Evolutionary conservation across 1,284 basidiomycete genomes (phyloP), one percentile per base, ranked within the genome.

Genomic region (Tremellales sp.): DNA sequence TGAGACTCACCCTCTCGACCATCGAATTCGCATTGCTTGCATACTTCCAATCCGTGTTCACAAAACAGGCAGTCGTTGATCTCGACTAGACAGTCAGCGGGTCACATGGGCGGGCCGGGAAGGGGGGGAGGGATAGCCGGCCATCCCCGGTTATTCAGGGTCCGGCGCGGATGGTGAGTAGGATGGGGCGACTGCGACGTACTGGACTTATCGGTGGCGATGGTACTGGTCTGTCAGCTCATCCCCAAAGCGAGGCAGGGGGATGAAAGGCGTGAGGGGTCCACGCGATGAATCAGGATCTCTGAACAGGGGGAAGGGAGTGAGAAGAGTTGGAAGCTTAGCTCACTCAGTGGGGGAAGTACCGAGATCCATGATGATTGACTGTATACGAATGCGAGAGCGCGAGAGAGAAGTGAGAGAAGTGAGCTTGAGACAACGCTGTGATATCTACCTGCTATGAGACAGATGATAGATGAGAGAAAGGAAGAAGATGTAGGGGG

Each of bases 31-130:
- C 70, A 72, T 17, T 52, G 48, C 53, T 68, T 62, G 57, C 72
- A 74, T 40, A 75, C 67, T 60, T 76, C 74, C 44, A 73, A 67
- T 31, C 64, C 67, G 53, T 76, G 74, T 53, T 74, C 68, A 58
- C 74, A 76, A 64, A 76, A 75, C 56, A 74, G 61, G 27, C 67
- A 68, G 56, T 76, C 73, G 64, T 73, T 73, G 63, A 76, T 63
- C 56, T 76, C 74, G 63, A 76, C 65, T 72, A n/a, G 50, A 8
- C 29, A 29, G 22, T 31, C 10, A 52, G 48, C 19, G 19, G 49
- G 41, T 37, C 42, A 21, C 13, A 12, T 26, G 27, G 21, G 6
- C 11, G 17, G 8, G 8, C 17, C 2, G n/a, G n/a, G n/a, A n/a
- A n/a, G n/a, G n/a, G n/a, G n/a, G n/a, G n/a, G n/a, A n/a, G 27